Percentiles rank a stretch among this genome's conserved stretches.
These are phyloP conservation scores for Gossypium ekmanianum DNA, from an alignment of 345 rosid species.

Conservation along the genomic window DNA sequence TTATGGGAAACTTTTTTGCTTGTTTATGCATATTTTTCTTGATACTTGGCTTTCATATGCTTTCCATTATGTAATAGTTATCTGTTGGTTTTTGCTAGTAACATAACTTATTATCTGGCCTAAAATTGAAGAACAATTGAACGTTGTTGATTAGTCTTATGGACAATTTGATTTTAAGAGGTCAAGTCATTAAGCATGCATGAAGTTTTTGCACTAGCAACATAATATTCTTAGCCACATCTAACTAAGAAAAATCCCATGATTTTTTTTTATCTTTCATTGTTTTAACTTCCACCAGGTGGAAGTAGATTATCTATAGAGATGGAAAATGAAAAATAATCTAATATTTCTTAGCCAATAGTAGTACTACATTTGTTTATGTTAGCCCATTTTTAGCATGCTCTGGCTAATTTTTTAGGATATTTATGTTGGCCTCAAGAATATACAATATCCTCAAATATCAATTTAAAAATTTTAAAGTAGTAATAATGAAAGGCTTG, in stretches of 20 bases:
- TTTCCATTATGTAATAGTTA: not conserved
- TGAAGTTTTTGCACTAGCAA: not conserved
- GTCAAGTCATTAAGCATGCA: not conserved
- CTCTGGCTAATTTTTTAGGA: not conserved
- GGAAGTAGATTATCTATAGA: not conserved
- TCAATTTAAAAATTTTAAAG: not conserved
- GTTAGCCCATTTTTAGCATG: not conserved
- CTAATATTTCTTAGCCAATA: not conserved
- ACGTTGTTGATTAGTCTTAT: not conserved
- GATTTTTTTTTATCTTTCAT: not conserved
- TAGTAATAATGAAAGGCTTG: not conserved
- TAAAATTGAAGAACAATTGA: no score
- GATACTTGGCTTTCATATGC: not conserved
- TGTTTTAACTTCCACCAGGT: not conserved
- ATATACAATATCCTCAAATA: not conserved
- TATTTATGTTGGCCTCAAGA: not conserved
- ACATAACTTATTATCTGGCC: not conserved
- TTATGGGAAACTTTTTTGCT: not conserved
- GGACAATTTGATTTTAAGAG: not conserved
- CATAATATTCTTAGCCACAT: not conserved
- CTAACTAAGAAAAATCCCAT: not conserved
- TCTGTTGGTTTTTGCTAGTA: not conserved
- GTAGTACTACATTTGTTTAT: not conserved
- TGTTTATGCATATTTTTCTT: not conserved
- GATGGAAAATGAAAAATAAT: not conserved